A percentile compares a stretch with the other conserved stretches of the same genome.
Evolutionary conservation across 768 basidiomycete genomes (phyloP).

Genomic region (Lanmaoa rubissima): DNA sequence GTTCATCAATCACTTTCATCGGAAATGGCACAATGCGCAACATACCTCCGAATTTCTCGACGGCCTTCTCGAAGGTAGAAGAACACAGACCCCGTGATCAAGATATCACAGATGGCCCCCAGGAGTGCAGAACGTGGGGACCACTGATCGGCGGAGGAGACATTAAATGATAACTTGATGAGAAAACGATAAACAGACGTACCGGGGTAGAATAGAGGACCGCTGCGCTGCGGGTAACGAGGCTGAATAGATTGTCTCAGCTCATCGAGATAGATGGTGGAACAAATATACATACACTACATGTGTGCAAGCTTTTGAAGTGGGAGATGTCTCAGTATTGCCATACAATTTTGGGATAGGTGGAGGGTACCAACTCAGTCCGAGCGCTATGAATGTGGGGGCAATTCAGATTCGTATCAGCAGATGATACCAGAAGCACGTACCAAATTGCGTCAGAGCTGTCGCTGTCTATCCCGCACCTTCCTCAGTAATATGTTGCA

Average conservation of each 20-base stretch:
- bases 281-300: neutral
- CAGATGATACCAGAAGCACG: neutral
- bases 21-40: too few relatives aligned
- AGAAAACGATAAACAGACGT: neutral
- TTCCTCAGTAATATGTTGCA: neutral
- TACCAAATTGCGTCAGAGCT: conserved; percentile 1
- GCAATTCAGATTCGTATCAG: neutral
- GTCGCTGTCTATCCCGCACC: neutral
- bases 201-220: neutral
- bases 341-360: neutral
- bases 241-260: neutral
- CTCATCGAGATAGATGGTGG: too few relatives aligned
- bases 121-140: conserved; percentile 29
- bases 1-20: too few relatives aligned
- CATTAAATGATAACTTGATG: neutral
- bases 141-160: neutral
- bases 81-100: conserved; percentile 19
- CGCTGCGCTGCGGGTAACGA: neutral
- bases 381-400: neutral
- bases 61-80: conserved; percentile 21
- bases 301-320: neutral
- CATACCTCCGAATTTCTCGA: conserved; percentile 5
- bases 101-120: conserved; percentile 5
- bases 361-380: conserved; percentile 1
- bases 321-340: neutral